phyloP scores from a whole-genome alignment of 2,329 filamentous ascomycete genomes.

The Paramyrothecium roridum region DNA sequence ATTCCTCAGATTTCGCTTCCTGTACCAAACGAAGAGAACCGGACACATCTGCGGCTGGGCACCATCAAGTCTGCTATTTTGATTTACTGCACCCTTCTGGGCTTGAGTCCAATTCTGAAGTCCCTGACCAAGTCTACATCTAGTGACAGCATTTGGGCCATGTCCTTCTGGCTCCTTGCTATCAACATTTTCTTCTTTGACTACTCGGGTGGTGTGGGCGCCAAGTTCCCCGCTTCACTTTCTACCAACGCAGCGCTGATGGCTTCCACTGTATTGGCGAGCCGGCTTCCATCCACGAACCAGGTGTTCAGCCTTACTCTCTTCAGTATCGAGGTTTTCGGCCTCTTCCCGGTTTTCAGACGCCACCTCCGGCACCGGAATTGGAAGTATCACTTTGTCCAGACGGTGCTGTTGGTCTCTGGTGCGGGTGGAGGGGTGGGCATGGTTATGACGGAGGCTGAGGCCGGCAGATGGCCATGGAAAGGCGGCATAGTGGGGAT shows the following conservation, averaged over 20 bases:
- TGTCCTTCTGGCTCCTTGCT: slow-evolving; percentile 87
- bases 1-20: slow-evolving; percentile 22
- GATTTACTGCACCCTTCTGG: slow-evolving; percentile 89
- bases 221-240: slow-evolving; percentile 68
- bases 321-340: slow-evolving; percentile 96
- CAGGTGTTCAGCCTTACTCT: slow-evolving; percentile 94
- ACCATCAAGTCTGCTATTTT: slow-evolving; percentile 90
- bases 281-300: slow-evolving; percentile 81
- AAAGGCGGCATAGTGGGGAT: slow-evolving; percentile 65
- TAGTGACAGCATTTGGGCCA: slow-evolving; percentile 94
- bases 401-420: slow-evolving; percentile 75
- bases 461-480: slow-evolving; percentile 43
- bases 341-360: slow-evolving; percentile 95
- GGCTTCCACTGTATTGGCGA: slow-evolving; percentile 92
- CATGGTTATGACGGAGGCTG: slow-evolving; percentile 48
- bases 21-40: slow-evolving; percentile 31
- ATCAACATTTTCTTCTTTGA: slow-evolving; percentile 99
- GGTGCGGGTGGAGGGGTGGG: slow-evolving; percentile 78
- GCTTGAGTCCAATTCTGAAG: slow-evolving; percentile 91
- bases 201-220: slow-evolving; percentile 70
- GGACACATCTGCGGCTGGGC: slow-evolving; percentile 56
- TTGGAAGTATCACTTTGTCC: slow-evolving; percentile 73
- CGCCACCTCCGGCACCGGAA: slow-evolving; percentile 79
- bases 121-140: slow-evolving; percentile 92
- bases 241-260: slow-evolving; percentile 96